Evolutionary conservation across 176 grass and related monocot species (phyloP).

Genomic region (Musa schizocarpa): DNA sequence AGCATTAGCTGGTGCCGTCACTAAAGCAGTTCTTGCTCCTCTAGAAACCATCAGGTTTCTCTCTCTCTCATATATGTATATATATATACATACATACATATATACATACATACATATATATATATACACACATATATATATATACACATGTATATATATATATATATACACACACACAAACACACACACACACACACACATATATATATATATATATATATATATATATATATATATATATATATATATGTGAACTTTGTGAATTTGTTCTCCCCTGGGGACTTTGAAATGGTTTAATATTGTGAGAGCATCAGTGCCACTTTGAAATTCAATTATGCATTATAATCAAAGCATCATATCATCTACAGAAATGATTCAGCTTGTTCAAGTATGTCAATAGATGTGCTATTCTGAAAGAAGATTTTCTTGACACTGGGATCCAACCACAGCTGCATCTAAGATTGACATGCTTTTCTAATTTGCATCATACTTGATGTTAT

Average conservation of each 20-base stretch:
- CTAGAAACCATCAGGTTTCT: slow-evolving; percentile 72
- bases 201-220: neutral
- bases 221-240: neutral
- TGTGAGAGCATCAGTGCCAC: neutral
- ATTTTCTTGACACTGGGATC: no score
- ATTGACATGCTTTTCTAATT: no score
- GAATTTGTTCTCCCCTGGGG: neutral
- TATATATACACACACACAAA: no score
- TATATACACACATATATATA: neutral
- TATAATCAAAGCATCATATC: neutral
- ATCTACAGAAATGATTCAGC: neutral
- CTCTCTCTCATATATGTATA: neutral
- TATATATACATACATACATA: neutral
- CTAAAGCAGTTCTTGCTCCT: slow-evolving; percentile 80
- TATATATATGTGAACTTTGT: neutral
- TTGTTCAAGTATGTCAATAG: neutral
- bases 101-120: neutral
- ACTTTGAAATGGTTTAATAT: neutral
- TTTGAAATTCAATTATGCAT: neutral
- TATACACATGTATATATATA: neutral
- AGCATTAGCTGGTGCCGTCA: slow-evolving; percentile 77
- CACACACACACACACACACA: no score
- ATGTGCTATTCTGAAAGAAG: no score
- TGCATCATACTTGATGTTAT: neutral
- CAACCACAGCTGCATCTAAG: no score